Evolutionary conservation across 352 stramenopile species (phyloP).

Genomic region (Globisporangium solare): DNA sequence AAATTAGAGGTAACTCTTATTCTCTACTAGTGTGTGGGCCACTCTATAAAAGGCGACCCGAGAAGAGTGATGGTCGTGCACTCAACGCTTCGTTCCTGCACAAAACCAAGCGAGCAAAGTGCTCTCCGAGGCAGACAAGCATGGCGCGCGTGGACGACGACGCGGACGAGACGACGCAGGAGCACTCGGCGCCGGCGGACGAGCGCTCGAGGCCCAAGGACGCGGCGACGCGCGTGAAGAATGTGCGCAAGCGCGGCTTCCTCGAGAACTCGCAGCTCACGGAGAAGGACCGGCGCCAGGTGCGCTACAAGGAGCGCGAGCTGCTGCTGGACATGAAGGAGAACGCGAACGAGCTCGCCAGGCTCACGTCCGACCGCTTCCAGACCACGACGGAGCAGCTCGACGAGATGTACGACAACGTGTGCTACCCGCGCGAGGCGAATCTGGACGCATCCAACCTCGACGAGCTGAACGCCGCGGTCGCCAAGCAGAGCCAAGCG

Average conservation of each 20-base stretch:
- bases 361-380: conserved; percentile 58
- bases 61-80: background rate
- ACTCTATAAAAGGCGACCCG: background rate
- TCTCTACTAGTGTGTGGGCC: too few relatives aligned
- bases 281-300: conserved; percentile 61
- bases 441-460: conserved; percentile 81
- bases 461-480: conserved; percentile 73
- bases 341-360: conserved; percentile 61
- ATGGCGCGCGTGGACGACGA: background rate
- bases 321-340: conserved; percentile 70
- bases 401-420: conserved; percentile 70
- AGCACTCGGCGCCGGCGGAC: conserved; percentile 2
- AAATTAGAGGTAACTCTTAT: too few relatives aligned
- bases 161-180: background rate
- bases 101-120: background rate
- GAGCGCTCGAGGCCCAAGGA: conserved; percentile 11
- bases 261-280: conserved; percentile 67
- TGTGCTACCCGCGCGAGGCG: conserved; percentile 77
- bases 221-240: conserved; percentile 16
- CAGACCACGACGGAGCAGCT: conserved; percentile 53
- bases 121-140: too few relatives aligned
- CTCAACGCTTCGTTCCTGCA: background rate
- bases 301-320: conserved; percentile 75
- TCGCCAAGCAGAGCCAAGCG: conserved; percentile 69
- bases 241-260: conserved; percentile 34